A percentile compares a stretch with the other conserved stretches of the same genome.
phyloP scores from a whole-genome alignment of 768 basidiomycete species.

The Kockovaella imperatae region DNA sequence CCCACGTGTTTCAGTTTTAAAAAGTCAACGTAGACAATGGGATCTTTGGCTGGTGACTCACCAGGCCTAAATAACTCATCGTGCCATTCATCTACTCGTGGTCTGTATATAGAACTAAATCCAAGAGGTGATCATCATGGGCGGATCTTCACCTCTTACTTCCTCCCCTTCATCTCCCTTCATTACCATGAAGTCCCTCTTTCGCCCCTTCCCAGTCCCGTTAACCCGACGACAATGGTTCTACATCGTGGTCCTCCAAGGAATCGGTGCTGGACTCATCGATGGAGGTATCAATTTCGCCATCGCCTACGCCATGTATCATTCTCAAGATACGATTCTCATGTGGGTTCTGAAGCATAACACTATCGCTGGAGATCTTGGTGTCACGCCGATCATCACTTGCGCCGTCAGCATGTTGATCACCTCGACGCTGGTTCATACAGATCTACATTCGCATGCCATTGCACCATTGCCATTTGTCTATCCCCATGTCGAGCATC shows the following conservation, averaged over 20 bases:
- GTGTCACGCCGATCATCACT: slow-evolving; percentile 42
- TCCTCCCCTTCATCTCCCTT: too few species aligned
- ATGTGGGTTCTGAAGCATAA: slow-evolving; percentile 43
- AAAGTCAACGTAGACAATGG: too few species aligned
- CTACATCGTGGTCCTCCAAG: slow-evolving; percentile 36
- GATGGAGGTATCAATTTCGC: slow-evolving; percentile 43
- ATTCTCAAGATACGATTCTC: slow-evolving; percentile 15
- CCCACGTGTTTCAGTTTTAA: too few species aligned
- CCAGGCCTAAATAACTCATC: too few species aligned
- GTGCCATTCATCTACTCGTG: too few species aligned
- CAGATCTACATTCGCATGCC: slow-evolving; percentile 38
- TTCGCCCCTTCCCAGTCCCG: slow-evolving; percentile 40
- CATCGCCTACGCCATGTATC: slow-evolving; percentile 39
- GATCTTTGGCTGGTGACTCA: too few species aligned
- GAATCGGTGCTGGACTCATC: slow-evolving; percentile 38
- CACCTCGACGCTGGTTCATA: slow-evolving; percentile 45
- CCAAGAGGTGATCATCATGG: too few species aligned
- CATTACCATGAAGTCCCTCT: slow-evolving; percentile 35
- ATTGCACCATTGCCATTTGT: slow-evolving; percentile 41
- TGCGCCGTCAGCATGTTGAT: slow-evolving; percentile 42
- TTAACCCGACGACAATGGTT: slow-evolving; percentile 35
- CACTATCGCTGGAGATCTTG: slow-evolving; percentile 42
- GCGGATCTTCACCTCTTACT: too few species aligned
- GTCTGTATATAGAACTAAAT: too few species aligned
- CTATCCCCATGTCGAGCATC: slow-evolving; percentile 42